Evolutionary conservation across 306 rosid genomes (phyloP).

Genomic region (Rosa rugosa): DNA sequence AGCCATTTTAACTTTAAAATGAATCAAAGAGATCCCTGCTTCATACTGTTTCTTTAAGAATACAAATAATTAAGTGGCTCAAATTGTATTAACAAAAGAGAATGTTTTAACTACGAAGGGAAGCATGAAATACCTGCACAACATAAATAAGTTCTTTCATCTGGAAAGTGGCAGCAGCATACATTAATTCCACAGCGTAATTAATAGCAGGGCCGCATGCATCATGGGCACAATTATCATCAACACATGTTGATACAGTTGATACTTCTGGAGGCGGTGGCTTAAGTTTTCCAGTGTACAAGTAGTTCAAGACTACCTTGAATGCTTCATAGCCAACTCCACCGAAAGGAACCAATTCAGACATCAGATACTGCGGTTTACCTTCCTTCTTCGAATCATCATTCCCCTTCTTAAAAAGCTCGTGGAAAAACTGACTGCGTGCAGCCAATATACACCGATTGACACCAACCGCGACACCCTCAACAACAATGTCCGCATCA

Average conservation of each 20-base stretch:
- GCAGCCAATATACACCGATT: constrained; percentile 81
- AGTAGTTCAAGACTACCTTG: constrained; percentile 65
- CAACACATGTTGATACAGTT: constrained; percentile 77
- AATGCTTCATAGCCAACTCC: constrained; percentile 70
- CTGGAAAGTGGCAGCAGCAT: constrained; percentile 79
- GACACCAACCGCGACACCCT: constrained; percentile 58
- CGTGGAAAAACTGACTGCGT: constrained; percentile 71
- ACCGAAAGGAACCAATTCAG: constrained; percentile 66
- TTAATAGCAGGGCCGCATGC: constrained; percentile 82
- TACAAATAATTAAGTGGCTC: background rate
- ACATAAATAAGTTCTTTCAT: constrained; percentile 79
- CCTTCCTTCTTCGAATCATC: constrained; percentile 46
- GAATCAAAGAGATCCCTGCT: background rate
- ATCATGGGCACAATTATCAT: constrained; percentile 69
- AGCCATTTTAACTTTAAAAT: background rate
- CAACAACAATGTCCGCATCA: constrained; percentile 79
- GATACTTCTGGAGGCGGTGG: constrained; percentile 71
- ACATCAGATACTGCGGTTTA: constrained; percentile 65
- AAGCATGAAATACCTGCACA: constrained; percentile 65
- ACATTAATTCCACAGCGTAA: constrained; percentile 83
- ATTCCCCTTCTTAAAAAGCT: constrained; percentile 61
- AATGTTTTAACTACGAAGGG: background rate
- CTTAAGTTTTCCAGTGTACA: constrained; percentile 85
- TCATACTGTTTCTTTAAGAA: background rate
- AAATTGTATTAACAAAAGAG: background rate